These are phyloP conservation scores for Pythium folliculosum DNA, from an alignment of 352 stramenopile genomes.

Conservation along the genomic window DNA sequence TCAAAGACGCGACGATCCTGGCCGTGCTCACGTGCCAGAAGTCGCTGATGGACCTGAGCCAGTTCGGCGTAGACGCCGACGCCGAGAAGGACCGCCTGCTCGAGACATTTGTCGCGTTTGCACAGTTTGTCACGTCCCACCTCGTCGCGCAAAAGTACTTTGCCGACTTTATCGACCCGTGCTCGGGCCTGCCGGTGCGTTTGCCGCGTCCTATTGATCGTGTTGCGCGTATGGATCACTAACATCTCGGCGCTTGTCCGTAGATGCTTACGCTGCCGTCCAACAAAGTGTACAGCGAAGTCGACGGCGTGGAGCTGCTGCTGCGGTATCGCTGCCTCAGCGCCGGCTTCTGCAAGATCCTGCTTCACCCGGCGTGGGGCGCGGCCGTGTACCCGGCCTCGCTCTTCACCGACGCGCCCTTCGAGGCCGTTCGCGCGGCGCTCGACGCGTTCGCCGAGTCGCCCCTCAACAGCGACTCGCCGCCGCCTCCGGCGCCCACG, in stretches of 20 bases:
- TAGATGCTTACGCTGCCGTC: slow-evolving; percentile 91
- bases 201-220: neutral
- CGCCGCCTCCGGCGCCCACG: neutral
- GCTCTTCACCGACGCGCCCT: slow-evolving; percentile 94
- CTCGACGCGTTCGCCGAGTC: slow-evolving; percentile 34
- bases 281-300: slow-evolving; percentile 96
- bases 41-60: slow-evolving; percentile 93
- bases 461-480: slow-evolving; percentile 10
- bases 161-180: slow-evolving; percentile 98
- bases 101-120: slow-evolving; percentile 94
- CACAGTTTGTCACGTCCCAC: slow-evolving; percentile 78
- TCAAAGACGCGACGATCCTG: slow-evolving; percentile 55
- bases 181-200: slow-evolving; percentile 91
- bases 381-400: slow-evolving; percentile 95
- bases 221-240: neutral
- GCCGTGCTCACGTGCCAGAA: slow-evolving; percentile 94
- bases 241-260: neutral
- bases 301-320: slow-evolving; percentile 93
- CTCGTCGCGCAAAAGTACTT: slow-evolving; percentile 86
- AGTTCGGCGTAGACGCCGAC: slow-evolving; percentile 92
- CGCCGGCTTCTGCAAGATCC: slow-evolving; percentile 96
- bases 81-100: slow-evolving; percentile 96
- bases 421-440: slow-evolving; percentile 70
- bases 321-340: slow-evolving; percentile 81
- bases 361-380: slow-evolving; percentile 95